A percentile compares a stretch with the other conserved stretches of the same genome.
Evolutionary conservation across 768 basidiomycete genomes (phyloP).

Genomic region (Boletus rex-veris): DNA sequence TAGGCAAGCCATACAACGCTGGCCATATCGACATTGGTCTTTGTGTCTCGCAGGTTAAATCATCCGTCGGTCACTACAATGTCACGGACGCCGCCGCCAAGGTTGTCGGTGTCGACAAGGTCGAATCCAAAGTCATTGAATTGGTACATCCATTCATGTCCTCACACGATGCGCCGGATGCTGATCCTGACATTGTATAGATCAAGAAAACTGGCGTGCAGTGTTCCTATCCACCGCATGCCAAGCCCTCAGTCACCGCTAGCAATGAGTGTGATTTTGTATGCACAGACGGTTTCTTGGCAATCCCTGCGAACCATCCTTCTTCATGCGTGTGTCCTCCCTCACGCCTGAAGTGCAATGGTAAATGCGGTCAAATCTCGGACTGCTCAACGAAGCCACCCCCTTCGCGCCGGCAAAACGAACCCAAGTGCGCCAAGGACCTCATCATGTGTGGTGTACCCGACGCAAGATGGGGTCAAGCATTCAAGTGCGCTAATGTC

Average conservation of each 20-base stretch:
- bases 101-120: constrained; percentile 23
- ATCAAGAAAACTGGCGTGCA: constrained; percentile 19
- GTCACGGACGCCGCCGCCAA: constrained; percentile 21
- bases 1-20: constrained; percentile 20
- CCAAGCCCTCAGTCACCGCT: constrained; percentile 12
- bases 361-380: constrained; percentile 25
- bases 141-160: constrained; percentile 19
- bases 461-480: constrained; percentile 9
- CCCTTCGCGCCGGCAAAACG: constrained; percentile 15
- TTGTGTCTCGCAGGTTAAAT: constrained; percentile 27
- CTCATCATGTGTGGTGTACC: constrained; percentile 28
- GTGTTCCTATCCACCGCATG: constrained; percentile 35
- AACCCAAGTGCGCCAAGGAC: constrained; percentile 20
- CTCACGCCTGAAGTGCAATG: constrained; percentile 27
- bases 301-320: constrained; percentile 15
- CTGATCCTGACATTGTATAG: constrained; percentile 11
- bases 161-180: neutral
- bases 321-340: constrained; percentile 28
- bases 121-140: constrained; percentile 15
- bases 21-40: constrained; percentile 29
- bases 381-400: constrained; percentile 18
- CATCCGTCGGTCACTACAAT: constrained; percentile 22
- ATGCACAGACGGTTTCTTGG: constrained; percentile 28
- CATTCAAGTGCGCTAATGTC: constrained; percentile 33
- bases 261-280: constrained; percentile 28